Evolutionary conservation across 1,284 basidiomycete species (phyloP).

Genomic region (Ceratobasidium sp.): DNA sequence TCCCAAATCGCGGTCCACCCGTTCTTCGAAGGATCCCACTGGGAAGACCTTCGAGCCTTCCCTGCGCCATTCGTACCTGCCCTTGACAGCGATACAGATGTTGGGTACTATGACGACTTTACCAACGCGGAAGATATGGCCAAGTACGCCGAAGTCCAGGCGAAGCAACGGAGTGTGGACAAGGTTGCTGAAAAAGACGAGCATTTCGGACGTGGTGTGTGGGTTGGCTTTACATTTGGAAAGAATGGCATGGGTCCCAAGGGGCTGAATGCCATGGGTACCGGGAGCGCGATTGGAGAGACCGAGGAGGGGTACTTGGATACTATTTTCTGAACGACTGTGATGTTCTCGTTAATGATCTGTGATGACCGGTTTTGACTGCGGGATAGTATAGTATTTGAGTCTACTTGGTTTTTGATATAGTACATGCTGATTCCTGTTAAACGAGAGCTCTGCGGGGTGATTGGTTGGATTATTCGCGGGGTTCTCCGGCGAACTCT

Average conservation of each 20-base stretch:
- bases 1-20: constrained; percentile 78
- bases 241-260: constrained; percentile 67
- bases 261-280: constrained; percentile 29
- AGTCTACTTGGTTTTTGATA: no score
- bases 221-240: constrained; percentile 98
- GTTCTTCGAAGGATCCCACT: constrained; percentile 82
- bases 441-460: no score
- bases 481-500: no score
- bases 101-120: constrained; percentile 99
- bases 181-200: constrained; percentile 88
- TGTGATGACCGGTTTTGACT: not conserved
- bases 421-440: no score
- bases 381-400: no score
- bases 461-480: no score
- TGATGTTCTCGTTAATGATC: not conserved
- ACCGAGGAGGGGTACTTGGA: constrained; percentile 32
- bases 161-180: constrained; percentile 96
- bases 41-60: constrained; percentile 78
- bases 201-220: constrained; percentile 76
- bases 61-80: constrained; percentile 96
- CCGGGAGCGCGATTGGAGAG: constrained; percentile 33
- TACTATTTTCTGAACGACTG: constrained; percentile 19
- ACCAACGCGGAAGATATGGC: constrained; percentile 94
- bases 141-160: constrained; percentile 96
- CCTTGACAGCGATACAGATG: constrained; percentile 93